Evolutionary conservation across 352 stramenopile species (phyloP).

Genomic region (Lagenidium sp.): DNA sequence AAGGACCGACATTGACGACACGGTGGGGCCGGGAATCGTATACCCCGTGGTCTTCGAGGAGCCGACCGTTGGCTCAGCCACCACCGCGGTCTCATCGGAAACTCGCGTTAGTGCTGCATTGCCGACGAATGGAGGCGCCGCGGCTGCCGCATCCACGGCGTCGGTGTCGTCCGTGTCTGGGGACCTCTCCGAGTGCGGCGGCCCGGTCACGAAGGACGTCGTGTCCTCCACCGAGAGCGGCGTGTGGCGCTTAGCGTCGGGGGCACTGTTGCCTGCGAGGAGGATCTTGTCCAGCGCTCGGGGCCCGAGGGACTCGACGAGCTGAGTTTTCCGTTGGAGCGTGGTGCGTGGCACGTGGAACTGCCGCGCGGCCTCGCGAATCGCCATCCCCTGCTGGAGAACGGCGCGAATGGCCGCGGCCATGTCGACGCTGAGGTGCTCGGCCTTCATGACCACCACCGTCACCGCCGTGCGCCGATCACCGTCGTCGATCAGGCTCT

Average conservation of each 20-base stretch:
- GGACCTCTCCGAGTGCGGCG: too few relatives aligned
- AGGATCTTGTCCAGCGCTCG: too few relatives aligned
- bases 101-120: too few relatives aligned
- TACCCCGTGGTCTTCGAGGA: background rate
- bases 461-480: too few relatives aligned
- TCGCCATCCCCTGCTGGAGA: slow-evolving; percentile 39
- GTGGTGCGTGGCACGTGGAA: slow-evolving; percentile 65
- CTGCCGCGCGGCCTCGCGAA: slow-evolving; percentile 63
- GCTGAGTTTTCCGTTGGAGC: slow-evolving; percentile 58
- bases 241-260: background rate
- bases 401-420: slow-evolving; percentile 58
- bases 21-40: background rate
- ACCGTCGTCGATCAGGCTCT: too few relatives aligned
- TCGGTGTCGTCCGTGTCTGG: background rate
- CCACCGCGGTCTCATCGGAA: background rate
- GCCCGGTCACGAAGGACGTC: background rate
- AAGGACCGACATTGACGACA: background rate
- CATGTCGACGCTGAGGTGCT: slow-evolving; percentile 29
- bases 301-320: slow-evolving; percentile 1
- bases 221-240: background rate
- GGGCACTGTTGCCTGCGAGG: too few relatives aligned
- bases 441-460: slow-evolving; percentile 11
- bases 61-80: background rate
- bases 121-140: background rate
- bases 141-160: background rate